A percentile compares a stretch with the other conserved stretches of the same genome.
Conservation (phyloP, 495 filamentous ascomycete genomes). For the Lindgomyces ingoldianus region DNA sequence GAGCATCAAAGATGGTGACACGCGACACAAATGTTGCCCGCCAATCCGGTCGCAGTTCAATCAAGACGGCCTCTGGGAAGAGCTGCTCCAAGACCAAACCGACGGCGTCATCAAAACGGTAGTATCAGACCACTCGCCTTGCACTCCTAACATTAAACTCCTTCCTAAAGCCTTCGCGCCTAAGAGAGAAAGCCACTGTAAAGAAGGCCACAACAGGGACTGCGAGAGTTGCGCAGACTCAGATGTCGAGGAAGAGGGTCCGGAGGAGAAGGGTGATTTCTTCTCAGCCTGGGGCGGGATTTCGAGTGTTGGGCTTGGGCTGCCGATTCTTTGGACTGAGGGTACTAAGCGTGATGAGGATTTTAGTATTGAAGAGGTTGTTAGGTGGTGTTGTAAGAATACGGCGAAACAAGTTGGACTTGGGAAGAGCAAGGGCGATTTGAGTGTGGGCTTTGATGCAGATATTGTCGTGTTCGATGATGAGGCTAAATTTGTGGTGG, state of each 20-base stretch:
- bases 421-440: conserved; percentile 75
- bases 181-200: conserved; percentile 5
- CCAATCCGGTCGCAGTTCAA: conserved; percentile 84
- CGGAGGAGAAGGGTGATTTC: conserved; percentile 70
- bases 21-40: conserved; percentile 95
- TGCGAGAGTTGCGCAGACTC: conserved; percentile 31
- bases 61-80: conserved; percentile 86
- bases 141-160: conserved; percentile 90
- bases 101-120: conserved; percentile 87
- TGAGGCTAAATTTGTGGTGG: conserved; percentile 70
- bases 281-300: conserved; percentile 96
- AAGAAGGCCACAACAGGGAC: conserved; percentile 14
- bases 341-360: conserved; percentile 57
- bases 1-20: conserved; percentile 83
- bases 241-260: conserved; percentile 43
- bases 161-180: conserved; percentile 64
- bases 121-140: conserved; percentile 96
- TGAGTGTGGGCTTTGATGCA: conserved; percentile 83
- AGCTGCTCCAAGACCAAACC: conserved; percentile 59
- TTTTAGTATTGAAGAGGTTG: conserved; percentile 67
- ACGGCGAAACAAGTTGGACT: conserved; percentile 91
- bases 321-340: conserved; percentile 88
- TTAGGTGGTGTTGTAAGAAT: conserved; percentile 79
- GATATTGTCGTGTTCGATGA: conserved; percentile 95
- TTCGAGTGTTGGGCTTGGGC: conserved; percentile 86